phyloP scores from a whole-genome alignment of 2,329 filamentous ascomycete genomes.

The Trichoderma sp. region DNA sequence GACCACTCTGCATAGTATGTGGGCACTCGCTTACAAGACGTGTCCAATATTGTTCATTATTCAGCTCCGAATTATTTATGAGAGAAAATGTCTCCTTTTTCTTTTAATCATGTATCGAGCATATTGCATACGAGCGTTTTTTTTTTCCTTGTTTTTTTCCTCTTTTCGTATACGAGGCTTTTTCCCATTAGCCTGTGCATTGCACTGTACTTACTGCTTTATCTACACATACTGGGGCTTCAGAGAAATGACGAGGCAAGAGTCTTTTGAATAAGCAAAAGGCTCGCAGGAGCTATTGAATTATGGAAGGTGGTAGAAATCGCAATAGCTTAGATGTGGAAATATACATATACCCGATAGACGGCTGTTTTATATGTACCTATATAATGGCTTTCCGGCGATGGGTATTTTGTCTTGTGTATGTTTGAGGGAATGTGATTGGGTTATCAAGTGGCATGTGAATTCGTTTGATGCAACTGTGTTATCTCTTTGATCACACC shows the following conservation, averaged over 20 bases:
- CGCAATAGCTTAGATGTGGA: neutral
- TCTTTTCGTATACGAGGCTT: neutral
- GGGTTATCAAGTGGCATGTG: neutral
- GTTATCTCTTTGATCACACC: too few species aligned
- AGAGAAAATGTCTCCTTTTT: neutral
- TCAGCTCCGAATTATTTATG: neutral
- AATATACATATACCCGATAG: constrained; percentile 2
- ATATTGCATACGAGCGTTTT: neutral
- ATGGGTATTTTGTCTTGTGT: neutral
- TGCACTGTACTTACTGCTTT: neutral
- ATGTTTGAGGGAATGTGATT: neutral
- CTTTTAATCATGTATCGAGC: neutral
- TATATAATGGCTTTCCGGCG: neutral
- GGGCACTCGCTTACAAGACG: neutral
- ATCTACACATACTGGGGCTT: neutral
- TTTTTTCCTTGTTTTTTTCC: neutral
- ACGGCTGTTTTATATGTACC: neutral
- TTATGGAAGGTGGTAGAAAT: neutral
- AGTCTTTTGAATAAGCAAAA: neutral
- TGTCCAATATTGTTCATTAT: neutral
- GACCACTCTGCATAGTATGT: constrained; percentile 3
- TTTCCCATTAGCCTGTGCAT: neutral
- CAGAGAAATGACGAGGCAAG: neutral
- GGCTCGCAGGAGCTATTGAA: neutral
- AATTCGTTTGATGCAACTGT: neutral